A percentile compares a stretch with the other conserved stretches of the same genome.
Conservation (phyloP, 2,329 filamentous ascomycete species). For the Ascochyta pisi region DNA sequence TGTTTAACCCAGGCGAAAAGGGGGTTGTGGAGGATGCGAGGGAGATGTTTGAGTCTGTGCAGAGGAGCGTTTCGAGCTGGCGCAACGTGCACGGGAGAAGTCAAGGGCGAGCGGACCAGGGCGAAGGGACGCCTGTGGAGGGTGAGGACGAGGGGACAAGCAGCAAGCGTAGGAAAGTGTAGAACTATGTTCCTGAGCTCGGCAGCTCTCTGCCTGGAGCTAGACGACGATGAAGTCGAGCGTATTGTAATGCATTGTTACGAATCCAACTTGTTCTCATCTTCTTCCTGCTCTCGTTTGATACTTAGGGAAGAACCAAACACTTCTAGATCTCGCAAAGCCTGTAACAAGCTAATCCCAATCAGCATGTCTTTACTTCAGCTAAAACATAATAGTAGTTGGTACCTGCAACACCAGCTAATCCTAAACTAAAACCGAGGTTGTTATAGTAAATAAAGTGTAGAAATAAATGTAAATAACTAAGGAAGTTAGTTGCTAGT, state of each 20-base stretch:
- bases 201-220: not conserved
- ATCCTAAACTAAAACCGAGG: too few species aligned
- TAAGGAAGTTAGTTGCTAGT: too few species aligned
- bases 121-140: slow-evolving; percentile 39
- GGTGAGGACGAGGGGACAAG: slow-evolving; percentile 35
- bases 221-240: not conserved
- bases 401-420: too few species aligned
- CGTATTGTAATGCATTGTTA: not conserved
- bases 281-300: too few species aligned
- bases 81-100: slow-evolving; percentile 68
- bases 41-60: slow-evolving; percentile 88
- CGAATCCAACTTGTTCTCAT: too few species aligned
- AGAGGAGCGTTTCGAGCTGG: slow-evolving; percentile 77
- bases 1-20: slow-evolving; percentile 96
- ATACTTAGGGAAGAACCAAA: too few species aligned
- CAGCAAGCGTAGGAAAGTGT: slow-evolving; percentile 42
- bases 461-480: too few species aligned
- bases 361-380: too few species aligned
- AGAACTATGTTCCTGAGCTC: not conserved
- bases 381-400: too few species aligned
- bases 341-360: too few species aligned
- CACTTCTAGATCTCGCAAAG: too few species aligned
- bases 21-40: slow-evolving; percentile 86
- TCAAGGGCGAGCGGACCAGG: slow-evolving; percentile 28
- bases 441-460: too few species aligned